A percentile compares a stretch with the other conserved stretches of the same genome.
These are phyloP conservation scores for Lyophyllum atratum DNA, from an alignment of 768 basidiomycete genomes.

Conservation along the genomic window DNA sequence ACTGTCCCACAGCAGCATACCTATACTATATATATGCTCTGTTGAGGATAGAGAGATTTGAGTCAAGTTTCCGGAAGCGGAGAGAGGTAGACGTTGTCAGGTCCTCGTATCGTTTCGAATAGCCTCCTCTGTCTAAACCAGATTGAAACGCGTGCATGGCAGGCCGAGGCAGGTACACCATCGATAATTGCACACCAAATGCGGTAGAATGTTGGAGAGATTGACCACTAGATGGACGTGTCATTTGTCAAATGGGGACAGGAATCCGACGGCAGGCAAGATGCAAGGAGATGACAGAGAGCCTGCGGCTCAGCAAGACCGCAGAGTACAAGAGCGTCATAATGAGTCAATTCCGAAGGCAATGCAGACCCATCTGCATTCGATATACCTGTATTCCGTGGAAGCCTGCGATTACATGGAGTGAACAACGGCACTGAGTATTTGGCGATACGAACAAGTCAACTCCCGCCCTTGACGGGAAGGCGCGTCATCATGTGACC, in stretches of 20 bases:
- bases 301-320: slow-evolving; percentile 1
- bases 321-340: slow-evolving; percentile 4
- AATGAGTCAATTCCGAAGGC: slow-evolving; percentile 14
- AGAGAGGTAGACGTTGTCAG: slow-evolving; percentile 21
- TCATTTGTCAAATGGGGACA: slow-evolving; percentile 15
- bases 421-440: slow-evolving; percentile 1
- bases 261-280: slow-evolving; percentile 5
- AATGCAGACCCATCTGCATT: slow-evolving; percentile 2
- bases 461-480: not conserved
- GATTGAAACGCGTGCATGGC: slow-evolving; percentile 26
- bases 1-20: not conserved
- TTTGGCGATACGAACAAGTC: not conserved
- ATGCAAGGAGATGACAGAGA: slow-evolving; percentile 3
- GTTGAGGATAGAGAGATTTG: slow-evolving; percentile 14
- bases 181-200: slow-evolving; percentile 7
- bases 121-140: slow-evolving; percentile 33
- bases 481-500: not conserved
- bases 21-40: slow-evolving; percentile 6
- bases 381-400: not conserved
- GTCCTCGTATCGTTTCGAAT: slow-evolving; percentile 30
- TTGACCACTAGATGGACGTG: slow-evolving; percentile 8
- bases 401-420: not conserved
- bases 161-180: slow-evolving; percentile 19
- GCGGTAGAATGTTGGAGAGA: slow-evolving; percentile 11
- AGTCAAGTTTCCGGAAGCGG: slow-evolving; percentile 20